Evolutionary conservation across 2,329 filamentous ascomycete genomes (phyloP).

Genomic region (Ceratocystis diversiconidia): DNA sequence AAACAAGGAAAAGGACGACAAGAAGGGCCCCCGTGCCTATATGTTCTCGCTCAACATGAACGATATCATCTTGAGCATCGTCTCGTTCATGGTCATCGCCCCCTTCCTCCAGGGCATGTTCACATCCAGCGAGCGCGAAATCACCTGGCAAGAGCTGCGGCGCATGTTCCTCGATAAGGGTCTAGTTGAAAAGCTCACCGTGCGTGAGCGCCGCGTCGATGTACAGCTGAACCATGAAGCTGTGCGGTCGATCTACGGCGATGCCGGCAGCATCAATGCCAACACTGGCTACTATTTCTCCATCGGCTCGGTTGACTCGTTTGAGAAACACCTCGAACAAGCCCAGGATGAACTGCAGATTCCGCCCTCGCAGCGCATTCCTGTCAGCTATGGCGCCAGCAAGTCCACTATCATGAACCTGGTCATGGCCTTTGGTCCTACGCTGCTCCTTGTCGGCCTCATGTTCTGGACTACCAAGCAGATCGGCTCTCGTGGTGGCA

Average conservation of each 20-base stretch:
- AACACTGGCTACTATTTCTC: constrained; percentile 82
- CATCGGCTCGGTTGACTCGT: constrained; percentile 86
- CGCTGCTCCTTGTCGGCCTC: constrained; percentile 69
- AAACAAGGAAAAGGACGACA: constrained; percentile 22
- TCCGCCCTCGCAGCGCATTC: constrained; percentile 75
- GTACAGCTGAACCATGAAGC: constrained; percentile 69
- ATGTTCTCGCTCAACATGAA: constrained; percentile 28
- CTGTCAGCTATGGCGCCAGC: constrained; percentile 70
- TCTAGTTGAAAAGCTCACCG: constrained; percentile 80
- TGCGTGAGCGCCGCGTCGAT: constrained; percentile 59
- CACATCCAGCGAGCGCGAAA: constrained; percentile 45
- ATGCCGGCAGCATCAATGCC: constrained; percentile 50
- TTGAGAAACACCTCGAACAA: constrained; percentile 75
- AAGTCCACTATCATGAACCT: constrained; percentile 55
- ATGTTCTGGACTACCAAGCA: constrained; percentile 68
- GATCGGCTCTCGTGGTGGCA: constrained; percentile 52
- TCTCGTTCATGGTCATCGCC: constrained; percentile 29
- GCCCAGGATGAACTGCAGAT: constrained; percentile 81
- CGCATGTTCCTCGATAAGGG: constrained; percentile 92
- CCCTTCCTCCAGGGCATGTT: constrained; percentile 31
- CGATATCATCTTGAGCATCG: constrained; percentile 41
- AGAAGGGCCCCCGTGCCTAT: constrained; percentile 27
- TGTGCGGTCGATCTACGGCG: constrained; percentile 55
- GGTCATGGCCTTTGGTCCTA: constrained; percentile 68
- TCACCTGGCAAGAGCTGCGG: constrained; percentile 94